Conservation (phyloP, 768 basidiomycete genomes). For the Tricholoma matsutake region DNA sequence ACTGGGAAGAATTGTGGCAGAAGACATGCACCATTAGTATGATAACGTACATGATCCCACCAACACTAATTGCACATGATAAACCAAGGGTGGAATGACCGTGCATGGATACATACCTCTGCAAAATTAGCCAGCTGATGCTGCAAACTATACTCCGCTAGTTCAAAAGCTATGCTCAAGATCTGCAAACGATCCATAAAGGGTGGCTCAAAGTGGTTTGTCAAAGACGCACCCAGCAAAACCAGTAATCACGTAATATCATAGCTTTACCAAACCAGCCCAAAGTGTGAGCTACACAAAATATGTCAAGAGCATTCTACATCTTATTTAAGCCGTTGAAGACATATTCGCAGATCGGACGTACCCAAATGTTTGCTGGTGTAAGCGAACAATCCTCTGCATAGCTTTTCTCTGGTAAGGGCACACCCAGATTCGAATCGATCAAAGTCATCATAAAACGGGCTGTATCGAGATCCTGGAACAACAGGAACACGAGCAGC, state of each 20-base stretch:
- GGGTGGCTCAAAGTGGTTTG: conserved; percentile 1
- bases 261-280: conserved; percentile 93
- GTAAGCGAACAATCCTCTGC: conserved; percentile 78
- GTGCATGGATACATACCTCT: conserved; percentile 51
- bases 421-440: conserved; percentile 67
- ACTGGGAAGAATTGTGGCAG: conserved; percentile 40
- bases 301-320: conserved; percentile 81
- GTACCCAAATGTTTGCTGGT: conserved; percentile 62
- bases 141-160: conserved; percentile 85
- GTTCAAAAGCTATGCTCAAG: conserved; percentile 81
- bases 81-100: background rate
- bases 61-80: conserved; percentile 55
- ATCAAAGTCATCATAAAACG: conserved; percentile 74
- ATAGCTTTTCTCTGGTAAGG: conserved; percentile 82
- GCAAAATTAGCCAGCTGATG: conserved; percentile 88
- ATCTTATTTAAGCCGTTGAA: conserved; percentile 3
- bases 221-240: conserved; percentile 70
- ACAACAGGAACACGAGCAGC: conserved; percentile 78
- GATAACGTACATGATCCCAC: conserved; percentile 81
- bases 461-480: conserved; percentile 79
- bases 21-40: background rate
- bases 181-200: conserved; percentile 47
- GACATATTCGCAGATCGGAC: conserved; percentile 11
- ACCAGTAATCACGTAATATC: conserved; percentile 90
- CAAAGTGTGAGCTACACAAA: conserved; percentile 79